A percentile compares a stretch with the other conserved stretches of the same genome.
These are phyloP conservation scores for Saksenaea vasiformis DNA, from an alignment of 371 early-diverging fungal species.

Conservation along the genomic window DNA sequence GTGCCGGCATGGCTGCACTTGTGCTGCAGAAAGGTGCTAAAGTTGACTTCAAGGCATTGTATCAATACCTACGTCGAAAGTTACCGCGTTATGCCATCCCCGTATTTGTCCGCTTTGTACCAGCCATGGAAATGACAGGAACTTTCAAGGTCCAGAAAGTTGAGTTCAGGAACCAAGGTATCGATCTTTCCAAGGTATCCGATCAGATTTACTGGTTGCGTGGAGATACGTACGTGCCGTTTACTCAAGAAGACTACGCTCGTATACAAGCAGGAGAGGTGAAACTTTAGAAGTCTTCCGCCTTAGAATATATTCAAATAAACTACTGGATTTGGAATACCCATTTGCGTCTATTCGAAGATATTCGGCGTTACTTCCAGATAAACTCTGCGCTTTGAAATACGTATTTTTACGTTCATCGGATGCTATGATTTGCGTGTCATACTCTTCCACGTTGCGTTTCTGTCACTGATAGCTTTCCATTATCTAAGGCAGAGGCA, in stretches of 20 bases:
- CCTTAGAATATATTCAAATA: too few species aligned
- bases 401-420: too few species aligned
- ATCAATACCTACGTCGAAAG: slow-evolving; percentile 30
- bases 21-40: slow-evolving; percentile 17
- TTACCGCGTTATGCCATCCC: slow-evolving; percentile 68
- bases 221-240: neutral
- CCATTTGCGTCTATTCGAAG: too few species aligned
- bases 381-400: too few species aligned
- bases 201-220: neutral
- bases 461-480: too few species aligned
- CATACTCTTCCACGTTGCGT: too few species aligned
- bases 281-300: neutral
- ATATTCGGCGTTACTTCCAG: too few species aligned
- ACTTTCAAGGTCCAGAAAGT: slow-evolving; percentile 63
- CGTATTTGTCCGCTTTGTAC: slow-evolving; percentile 55
- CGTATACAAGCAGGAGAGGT: neutral
- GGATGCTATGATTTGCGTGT: too few species aligned
- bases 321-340: too few species aligned
- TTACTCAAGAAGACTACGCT: neutral
- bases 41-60: slow-evolving; percentile 38
- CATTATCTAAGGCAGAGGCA: too few species aligned
- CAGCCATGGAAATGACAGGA: slow-evolving; percentile 51
- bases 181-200: slow-evolving; percentile 32
- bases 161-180: slow-evolving; percentile 48
- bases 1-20: slow-evolving; percentile 71